Base-by-base conservation (phyloP, 768 basidiomycete genomes). In the Crepidotus variabilis region DNA sequence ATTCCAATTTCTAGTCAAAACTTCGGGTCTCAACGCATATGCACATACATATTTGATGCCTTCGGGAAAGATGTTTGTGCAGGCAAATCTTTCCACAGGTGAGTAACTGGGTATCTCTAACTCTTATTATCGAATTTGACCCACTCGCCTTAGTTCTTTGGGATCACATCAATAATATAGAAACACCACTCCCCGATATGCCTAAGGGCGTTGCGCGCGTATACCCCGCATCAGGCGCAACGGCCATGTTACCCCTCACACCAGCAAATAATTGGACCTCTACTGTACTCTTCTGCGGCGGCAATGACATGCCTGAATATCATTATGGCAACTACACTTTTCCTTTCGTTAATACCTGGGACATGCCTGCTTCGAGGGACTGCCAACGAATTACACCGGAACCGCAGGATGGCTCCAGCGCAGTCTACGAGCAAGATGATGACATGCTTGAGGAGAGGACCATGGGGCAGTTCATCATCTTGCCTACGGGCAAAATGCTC, bases 381-480 rank as follows among this genome's bases (percentile, higher is more conserved):
- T 92, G 90, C 69, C 90, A 90, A 57, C 80, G 88, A 24, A 87
- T 98, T 63, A 92, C 88, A 0, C 94, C 96, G 0, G 93, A 96
- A 66, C 91, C 91, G 46, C 67, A 68, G 3, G 87, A 87, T 53
- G 88, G 87, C 2, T 83, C 86, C 0, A 35, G 76, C 0, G 77
- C 85, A 0, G 70, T 62, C 0, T 92, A 90, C 66, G 71, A 76
- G 6, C 78, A 88, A 62, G 92, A 93, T 57, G 93, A 95, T 60
- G 69, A 83, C 57, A 84, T 94, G 79, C 75, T 83, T 8, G 78
- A 85, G 57, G 82, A 84, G 0, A 82, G 93, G 18, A 91, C 89
- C 23, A 98, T 98, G 94, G 92, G 94, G 9, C 90, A 93, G 67
- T 93, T 96, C 68, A 86, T 95, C 70, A 79, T 81, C 36, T 85